Conservation (phyloP, 2,329 filamentous ascomycete genomes). For the Sclerotinia trifoliorum region DNA sequence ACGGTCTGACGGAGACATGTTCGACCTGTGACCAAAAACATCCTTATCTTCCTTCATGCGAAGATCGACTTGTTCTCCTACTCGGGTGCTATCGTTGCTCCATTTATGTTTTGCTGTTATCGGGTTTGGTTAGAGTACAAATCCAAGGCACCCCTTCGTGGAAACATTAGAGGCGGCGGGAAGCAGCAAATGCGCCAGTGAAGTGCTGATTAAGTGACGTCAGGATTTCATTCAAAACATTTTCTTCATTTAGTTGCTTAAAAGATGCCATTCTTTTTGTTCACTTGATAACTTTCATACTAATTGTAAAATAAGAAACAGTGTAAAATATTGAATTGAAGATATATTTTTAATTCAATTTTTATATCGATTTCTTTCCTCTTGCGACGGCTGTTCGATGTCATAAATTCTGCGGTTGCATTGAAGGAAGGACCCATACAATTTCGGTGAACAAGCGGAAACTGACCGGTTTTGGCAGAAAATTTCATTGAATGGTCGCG, state of each 20-base stretch:
- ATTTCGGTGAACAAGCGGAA: slow-evolving; percentile 12
- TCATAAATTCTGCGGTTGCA: neutral
- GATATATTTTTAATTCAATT: slow-evolving; percentile 3
- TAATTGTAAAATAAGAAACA: neutral
- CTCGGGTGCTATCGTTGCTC: slow-evolving; percentile 31
- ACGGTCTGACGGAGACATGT: slow-evolving; percentile 44
- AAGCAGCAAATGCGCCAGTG: neutral
- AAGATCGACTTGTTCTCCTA: slow-evolving; percentile 1
- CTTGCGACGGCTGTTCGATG: slow-evolving; percentile 4
- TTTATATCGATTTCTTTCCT: neutral
- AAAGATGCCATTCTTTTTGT: neutral
- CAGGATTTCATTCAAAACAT: slow-evolving; percentile 8
- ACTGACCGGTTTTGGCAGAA: slow-evolving; percentile 10
- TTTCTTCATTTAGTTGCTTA: neutral
- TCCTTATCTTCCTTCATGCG: slow-evolving; percentile 45
- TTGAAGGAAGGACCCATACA: neutral
- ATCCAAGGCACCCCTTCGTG: neutral
- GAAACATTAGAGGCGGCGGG: neutral
- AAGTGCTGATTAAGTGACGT: slow-evolving; percentile 18
- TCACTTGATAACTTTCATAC: neutral
- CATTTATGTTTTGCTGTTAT: slow-evolving; percentile 28
- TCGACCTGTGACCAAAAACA: slow-evolving; percentile 46
- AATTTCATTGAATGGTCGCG: neutral
- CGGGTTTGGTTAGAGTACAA: neutral
- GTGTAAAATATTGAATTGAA: neutral